Evolutionary conservation across 805 yeast species (phyloP).

Genomic region (Saccharomycopsis amapae): DNA sequence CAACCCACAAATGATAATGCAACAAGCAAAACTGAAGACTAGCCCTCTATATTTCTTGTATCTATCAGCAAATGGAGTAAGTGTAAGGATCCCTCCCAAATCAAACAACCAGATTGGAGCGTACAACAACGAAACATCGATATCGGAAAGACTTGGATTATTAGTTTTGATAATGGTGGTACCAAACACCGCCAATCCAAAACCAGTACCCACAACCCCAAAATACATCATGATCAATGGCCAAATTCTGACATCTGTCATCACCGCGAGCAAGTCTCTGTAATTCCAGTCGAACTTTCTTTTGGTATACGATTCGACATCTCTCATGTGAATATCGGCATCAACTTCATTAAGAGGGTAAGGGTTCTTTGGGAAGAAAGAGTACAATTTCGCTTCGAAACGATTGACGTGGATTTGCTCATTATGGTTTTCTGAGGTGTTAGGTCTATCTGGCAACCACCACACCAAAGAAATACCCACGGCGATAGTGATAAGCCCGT

Average conservation of each 20-base stretch:
- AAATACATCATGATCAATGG: conserved; percentile 82
- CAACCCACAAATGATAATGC: conserved; percentile 67
- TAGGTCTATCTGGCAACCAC: conserved; percentile 85
- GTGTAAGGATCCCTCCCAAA: conserved; percentile 58
- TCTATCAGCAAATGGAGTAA: conserved; percentile 77
- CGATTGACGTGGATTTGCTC: conserved; percentile 7
- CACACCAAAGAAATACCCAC: conserved; percentile 60
- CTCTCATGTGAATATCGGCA: conserved; percentile 46
- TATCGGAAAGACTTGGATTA: conserved; percentile 55
- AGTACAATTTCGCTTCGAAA: conserved; percentile 16
- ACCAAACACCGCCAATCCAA: conserved; percentile 78
- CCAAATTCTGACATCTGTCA: conserved; percentile 65
- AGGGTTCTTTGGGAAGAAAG: conserved; percentile 23
- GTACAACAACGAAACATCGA: conserved; percentile 64
- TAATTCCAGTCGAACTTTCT: conserved; percentile 45
- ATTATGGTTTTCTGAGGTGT: conserved; percentile 21
- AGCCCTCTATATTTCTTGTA: conserved; percentile 51
- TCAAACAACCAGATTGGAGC: conserved; percentile 93
- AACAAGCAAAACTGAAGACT: conserved; percentile 54
- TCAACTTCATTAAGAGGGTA: conserved; percentile 51
- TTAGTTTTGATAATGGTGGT: conserved; percentile 64
- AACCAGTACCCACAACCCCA: conserved; percentile 90
- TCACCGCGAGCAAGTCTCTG: conserved; percentile 46
- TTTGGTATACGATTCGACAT: conserved; percentile 48
- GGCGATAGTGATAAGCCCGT: conserved; percentile 61